Conservation (phyloP, 805 yeast species). For the Saturnispora diversa region DNA sequence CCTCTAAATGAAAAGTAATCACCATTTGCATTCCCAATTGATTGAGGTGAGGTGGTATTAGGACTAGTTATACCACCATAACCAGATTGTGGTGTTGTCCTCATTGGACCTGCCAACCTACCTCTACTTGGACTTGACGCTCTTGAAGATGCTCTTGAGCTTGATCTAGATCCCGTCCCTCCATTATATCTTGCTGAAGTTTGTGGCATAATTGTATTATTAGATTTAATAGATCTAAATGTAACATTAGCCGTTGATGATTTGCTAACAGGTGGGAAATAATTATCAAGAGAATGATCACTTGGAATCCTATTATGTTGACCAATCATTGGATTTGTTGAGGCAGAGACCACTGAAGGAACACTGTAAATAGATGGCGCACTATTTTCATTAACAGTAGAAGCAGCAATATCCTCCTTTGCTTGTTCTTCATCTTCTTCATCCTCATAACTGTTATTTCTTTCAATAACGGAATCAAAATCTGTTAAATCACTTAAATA, state of each 20-base stretch:
- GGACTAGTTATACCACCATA: constrained; percentile 8
- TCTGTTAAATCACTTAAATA: constrained; percentile 47
- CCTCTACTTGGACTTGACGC: constrained; percentile 11
- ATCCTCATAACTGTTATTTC: constrained; percentile 39
- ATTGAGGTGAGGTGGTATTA: constrained; percentile 1
- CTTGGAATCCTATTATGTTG: constrained; percentile 2
- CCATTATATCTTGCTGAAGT: constrained; percentile 4
- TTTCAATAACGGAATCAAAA: constrained; percentile 38
- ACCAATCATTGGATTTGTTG: background rate
- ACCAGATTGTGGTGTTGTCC: constrained; percentile 2
- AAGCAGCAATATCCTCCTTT: background rate
- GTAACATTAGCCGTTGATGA: constrained; percentile 1
- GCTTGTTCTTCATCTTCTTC: constrained; percentile 12
- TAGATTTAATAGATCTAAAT: constrained; percentile 5
- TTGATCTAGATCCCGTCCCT: constrained; percentile 11
- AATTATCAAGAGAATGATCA: constrained; percentile 9
- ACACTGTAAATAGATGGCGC: constrained; percentile 3
- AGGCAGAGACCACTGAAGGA: constrained; percentile 4
- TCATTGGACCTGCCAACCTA: constrained; percentile 6
- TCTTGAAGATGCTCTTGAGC: constrained; percentile 12
- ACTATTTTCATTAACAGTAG: background rate
- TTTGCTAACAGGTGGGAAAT: constrained; percentile 7
- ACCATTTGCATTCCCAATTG: constrained; percentile 2
- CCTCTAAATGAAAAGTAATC: constrained; percentile 17
- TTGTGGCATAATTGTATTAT: background rate